These are phyloP conservation scores for Sarocladiaceae sp. DNA, from an alignment of 2,329 filamentous ascomycete species.

Conservation along the genomic window DNA sequence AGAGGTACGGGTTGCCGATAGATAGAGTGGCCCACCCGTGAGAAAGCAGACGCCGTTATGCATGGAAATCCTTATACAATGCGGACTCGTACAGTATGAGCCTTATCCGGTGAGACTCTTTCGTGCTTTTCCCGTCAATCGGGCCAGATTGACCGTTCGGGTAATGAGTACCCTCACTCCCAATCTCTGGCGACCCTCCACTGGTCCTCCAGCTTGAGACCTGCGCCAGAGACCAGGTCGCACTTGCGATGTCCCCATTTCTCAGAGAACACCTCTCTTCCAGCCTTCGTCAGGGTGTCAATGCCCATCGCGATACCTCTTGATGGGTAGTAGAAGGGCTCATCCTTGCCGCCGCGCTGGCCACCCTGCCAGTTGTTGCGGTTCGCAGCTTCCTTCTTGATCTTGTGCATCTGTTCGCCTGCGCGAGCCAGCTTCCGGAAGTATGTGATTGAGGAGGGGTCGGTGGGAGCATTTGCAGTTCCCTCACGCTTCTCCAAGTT, in stretches of 20 bases:
- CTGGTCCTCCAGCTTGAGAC: slow-evolving; percentile 34
- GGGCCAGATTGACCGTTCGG: neutral
- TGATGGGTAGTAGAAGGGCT: slow-evolving; percentile 45
- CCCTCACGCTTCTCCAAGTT: neutral
- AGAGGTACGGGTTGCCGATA: too few relatives aligned
- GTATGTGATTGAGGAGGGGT: slow-evolving; percentile 11
- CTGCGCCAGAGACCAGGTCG: slow-evolving; percentile 29
- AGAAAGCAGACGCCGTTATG: slow-evolving; percentile 7
- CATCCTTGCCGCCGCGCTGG: slow-evolving; percentile 44
- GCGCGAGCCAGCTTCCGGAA: slow-evolving; percentile 17
- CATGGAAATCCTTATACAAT: neutral
- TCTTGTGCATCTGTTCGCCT: slow-evolving; percentile 31
- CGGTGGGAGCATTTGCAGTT: neutral
- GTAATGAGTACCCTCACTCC: slow-evolving; percentile 12
- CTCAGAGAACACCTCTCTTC: slow-evolving; percentile 31
- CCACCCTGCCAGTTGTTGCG: slow-evolving; percentile 48
- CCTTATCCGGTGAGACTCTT: neutral
- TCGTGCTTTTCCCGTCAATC: neutral
- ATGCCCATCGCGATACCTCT: slow-evolving; percentile 38
- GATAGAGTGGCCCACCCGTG: too few relatives aligned
- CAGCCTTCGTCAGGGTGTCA: slow-evolving; percentile 38
- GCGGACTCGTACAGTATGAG: slow-evolving; percentile 2
- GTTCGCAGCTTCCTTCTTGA: slow-evolving; percentile 31
- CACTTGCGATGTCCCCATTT: slow-evolving; percentile 43
- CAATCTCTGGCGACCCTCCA: slow-evolving; percentile 40